Base-by-base conservation (phyloP, 768 basidiomycete genomes). In the Holtermanniella nyarrowii region DNA sequence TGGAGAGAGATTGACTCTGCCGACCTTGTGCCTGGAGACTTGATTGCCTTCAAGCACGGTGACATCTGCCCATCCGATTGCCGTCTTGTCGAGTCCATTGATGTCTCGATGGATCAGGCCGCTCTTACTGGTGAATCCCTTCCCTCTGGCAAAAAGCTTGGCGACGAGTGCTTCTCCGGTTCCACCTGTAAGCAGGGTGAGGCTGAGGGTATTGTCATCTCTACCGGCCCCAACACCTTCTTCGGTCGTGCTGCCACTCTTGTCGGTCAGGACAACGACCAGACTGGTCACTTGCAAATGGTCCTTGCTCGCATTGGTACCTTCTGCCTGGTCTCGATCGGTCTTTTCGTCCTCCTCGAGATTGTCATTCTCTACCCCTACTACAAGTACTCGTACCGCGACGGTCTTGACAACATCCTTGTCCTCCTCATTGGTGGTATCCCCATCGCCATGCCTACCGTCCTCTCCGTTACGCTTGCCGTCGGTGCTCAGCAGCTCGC, bases 371-470 rank as follows among this genome's bases (percentile, higher is more conserved):
- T 97, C 53, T 97, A 96, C 73, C 84, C 90, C 46, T 85, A 82
- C 40, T 96, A 89, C 85, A 78, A 76, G 52, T 96, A 86, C 78
- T 73, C 66, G 46, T 97, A 97, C 77, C 87, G 93, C 65, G 83
- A 83, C 55, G 93, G 91, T 76, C 84, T 96, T 62, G 82, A 97
- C 80, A 86, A 90, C 78, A 90, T 96, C 75, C 82, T 97, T 26
- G 93, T 96, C 59, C 86, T 97, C 72, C 80, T 97, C 80, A 97
- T 97, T 75, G 93, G 93, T 78, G 93, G 93, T 78, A 97, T 97
- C 69, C 93, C 93, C 66, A 97, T 96, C 74, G 93, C 93, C 71
- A 97, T 97, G 93, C 93, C 93, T 61, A 97, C 93, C 55, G 91
- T 96, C 59, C 75, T 97, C 55, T 95, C 90, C 51, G 93, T 96